Conservation (phyloP, 345 rosid genomes). For the Eucalyptus regnans region DNA sequence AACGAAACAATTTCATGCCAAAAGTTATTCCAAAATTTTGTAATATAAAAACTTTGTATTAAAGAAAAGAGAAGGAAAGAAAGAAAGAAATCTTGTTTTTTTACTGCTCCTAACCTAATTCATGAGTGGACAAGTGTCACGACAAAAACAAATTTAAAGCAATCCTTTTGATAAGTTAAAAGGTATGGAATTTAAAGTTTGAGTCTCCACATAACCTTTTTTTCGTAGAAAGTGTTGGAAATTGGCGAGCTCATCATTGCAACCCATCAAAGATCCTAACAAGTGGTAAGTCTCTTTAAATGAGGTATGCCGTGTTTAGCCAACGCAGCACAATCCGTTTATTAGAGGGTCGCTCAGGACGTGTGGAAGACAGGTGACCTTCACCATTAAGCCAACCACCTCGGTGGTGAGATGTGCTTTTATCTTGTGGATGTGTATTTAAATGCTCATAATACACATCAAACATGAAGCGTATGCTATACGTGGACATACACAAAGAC, state of each 20-base stretch:
- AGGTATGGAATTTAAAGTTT: neutral
- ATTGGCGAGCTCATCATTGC: neutral
- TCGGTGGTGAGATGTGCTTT: neutral
- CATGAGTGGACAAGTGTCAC: neutral
- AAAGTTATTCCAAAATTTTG: too few species aligned
- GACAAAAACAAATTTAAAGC: neutral
- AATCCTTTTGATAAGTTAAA: too few species aligned
- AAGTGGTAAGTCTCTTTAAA: neutral
- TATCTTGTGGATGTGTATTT: neutral
- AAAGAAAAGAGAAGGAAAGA: neutral
- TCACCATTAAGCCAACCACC: neutral
- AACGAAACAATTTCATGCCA: too few species aligned
- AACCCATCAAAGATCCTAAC: neutral
- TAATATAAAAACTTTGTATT: too few species aligned
- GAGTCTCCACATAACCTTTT: neutral
- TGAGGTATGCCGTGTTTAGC: neutral
- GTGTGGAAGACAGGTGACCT: neutral
- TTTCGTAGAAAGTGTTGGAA: neutral
- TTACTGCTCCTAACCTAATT: neutral
- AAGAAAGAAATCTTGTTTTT: neutral
- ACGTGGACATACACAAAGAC: neutral
- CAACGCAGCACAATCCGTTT: neutral
- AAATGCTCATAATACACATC: neutral
- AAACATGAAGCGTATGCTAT: neutral
- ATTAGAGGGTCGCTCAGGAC: neutral